phyloP scores from a whole-genome alignment of 2,329 filamentous ascomycete genomes.

The Xylaria sp. region DNA sequence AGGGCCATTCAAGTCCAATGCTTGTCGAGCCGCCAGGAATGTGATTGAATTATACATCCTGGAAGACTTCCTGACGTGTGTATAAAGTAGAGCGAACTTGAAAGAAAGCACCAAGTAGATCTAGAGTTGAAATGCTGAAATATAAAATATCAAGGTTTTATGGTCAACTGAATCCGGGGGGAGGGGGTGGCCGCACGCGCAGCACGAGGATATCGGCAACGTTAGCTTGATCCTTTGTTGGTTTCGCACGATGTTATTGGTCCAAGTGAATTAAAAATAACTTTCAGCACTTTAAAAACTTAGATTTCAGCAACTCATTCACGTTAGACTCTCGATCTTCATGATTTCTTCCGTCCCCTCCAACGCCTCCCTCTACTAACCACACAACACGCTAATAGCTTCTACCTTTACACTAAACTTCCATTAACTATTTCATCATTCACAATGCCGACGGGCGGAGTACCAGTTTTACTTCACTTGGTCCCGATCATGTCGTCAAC shows the following conservation, averaged over 20 bases:
- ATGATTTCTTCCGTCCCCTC: background rate
- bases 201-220: background rate
- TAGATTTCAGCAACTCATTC: background rate
- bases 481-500: slow-evolving; percentile 33
- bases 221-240: background rate
- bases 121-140: background rate
- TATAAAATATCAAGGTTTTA: background rate
- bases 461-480: slow-evolving; percentile 19
- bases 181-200: background rate
- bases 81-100: background rate
- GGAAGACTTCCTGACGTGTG: background rate
- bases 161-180: background rate
- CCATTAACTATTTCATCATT: background rate
- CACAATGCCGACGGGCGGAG: background rate
- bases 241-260: background rate
- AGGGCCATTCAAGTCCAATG: background rate
- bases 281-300: background rate
- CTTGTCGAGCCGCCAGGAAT: background rate
- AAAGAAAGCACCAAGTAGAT: background rate
- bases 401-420: background rate
- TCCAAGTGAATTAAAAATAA: background rate
- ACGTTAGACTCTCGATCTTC: background rate
- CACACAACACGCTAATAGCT: background rate
- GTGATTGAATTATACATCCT: background rate
- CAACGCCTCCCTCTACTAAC: background rate